These are phyloP conservation scores for Daedaleopsis sinensis DNA, from an alignment of 768 basidiomycete genomes.

Conservation along the genomic window DNA sequence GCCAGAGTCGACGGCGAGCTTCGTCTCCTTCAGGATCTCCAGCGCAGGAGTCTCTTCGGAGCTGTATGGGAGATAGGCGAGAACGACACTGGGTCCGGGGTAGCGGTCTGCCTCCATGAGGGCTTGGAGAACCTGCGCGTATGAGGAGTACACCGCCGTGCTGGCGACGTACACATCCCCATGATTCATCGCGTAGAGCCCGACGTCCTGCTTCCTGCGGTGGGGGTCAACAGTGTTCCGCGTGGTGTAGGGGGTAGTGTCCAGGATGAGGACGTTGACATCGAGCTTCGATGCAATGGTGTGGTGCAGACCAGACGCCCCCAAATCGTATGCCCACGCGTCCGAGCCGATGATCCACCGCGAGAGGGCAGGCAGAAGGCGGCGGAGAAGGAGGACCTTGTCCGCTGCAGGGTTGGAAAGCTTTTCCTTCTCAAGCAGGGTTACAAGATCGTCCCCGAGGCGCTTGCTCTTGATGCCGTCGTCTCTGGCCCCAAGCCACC, in stretches of 20 bases:
- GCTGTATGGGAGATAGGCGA: slow-evolving; percentile 92
- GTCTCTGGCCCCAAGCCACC: slow-evolving; percentile 77
- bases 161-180: slow-evolving; percentile 96
- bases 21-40: slow-evolving; percentile 95
- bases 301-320: slow-evolving; percentile 94
- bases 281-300: slow-evolving; percentile 89
- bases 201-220: slow-evolving; percentile 93
- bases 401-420: slow-evolving; percentile 48
- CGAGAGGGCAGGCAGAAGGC: slow-evolving; percentile 68
- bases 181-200: slow-evolving; percentile 98
- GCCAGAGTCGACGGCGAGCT: slow-evolving; percentile 92
- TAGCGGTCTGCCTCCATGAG: slow-evolving; percentile 89
- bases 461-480: slow-evolving; percentile 62
- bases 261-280: slow-evolving; percentile 94
- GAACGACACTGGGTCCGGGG: slow-evolving; percentile 87
- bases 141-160: slow-evolving; percentile 94
- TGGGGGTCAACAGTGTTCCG: slow-evolving; percentile 69
- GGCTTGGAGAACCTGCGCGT: slow-evolving; percentile 90
- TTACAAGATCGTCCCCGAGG: slow-evolving; percentile 60
- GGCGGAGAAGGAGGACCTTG: slow-evolving; percentile 58
- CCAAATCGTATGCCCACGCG: slow-evolving; percentile 97
- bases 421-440: slow-evolving; percentile 44
- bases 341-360: slow-evolving; percentile 99
- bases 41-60: slow-evolving; percentile 78
- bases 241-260: slow-evolving; percentile 86